These are phyloP conservation scores for Vigna nakashimae DNA, from an alignment of 306 rosid genomes.

Conservation along the genomic window DNA sequence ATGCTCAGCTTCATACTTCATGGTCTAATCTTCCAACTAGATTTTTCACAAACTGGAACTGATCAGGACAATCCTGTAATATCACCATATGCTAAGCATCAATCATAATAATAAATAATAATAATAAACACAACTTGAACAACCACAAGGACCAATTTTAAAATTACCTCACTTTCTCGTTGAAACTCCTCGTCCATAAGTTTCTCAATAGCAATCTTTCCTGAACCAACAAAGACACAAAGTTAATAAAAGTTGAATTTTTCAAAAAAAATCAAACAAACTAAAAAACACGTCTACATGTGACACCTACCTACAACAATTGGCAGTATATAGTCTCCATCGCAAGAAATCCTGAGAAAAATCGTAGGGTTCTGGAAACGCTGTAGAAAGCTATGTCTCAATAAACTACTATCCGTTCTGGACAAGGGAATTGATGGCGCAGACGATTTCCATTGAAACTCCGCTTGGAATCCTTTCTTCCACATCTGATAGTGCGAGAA, in stretches of 20 bases:
- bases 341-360: slow-evolving; percentile 93
- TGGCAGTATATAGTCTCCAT: slow-evolving; percentile 89
- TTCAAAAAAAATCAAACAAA: slow-evolving; percentile 37
- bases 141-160: neutral
- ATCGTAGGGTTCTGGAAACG: slow-evolving; percentile 88
- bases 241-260: slow-evolving; percentile 13
- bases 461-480: slow-evolving; percentile 66
- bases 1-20: slow-evolving; percentile 69
- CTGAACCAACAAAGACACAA: slow-evolving; percentile 55
- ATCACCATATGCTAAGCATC: slow-evolving; percentile 33
- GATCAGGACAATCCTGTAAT: slow-evolving; percentile 81
- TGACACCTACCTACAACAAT: slow-evolving; percentile 81
- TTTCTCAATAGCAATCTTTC: slow-evolving; percentile 80
- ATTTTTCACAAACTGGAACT: slow-evolving; percentile 65
- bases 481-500: slow-evolving; percentile 73
- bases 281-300: neutral
- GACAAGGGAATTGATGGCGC: slow-evolving; percentile 51
- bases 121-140: neutral
- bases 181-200: slow-evolving; percentile 65
- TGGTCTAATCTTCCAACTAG: slow-evolving; percentile 80
- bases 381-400: slow-evolving; percentile 64
- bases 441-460: slow-evolving; percentile 55
- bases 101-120: neutral
- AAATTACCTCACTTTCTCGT: slow-evolving; percentile 67
- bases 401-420: slow-evolving; percentile 38